Percentiles rank a stretch among this genome's conserved stretches.
phyloP scores from a whole-genome alignment of 1,284 basidiomycete species.

The Tylopilus sp. region DNA sequence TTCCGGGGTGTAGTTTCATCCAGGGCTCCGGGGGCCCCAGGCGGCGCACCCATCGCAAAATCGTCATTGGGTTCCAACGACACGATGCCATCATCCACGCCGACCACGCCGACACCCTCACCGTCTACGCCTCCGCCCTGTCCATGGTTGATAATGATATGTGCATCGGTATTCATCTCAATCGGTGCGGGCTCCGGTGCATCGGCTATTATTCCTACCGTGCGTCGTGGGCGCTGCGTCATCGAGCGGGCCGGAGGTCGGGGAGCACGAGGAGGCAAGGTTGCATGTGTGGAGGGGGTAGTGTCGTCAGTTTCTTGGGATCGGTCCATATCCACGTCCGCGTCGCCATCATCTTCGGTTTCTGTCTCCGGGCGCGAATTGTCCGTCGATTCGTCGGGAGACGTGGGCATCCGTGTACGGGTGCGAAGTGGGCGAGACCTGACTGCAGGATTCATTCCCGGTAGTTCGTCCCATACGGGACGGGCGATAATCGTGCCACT shows the following conservation, averaged over 20 bases:
- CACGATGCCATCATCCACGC: constrained; percentile 69
- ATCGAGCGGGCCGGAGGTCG: constrained; percentile 39
- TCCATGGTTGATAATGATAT: constrained; percentile 64
- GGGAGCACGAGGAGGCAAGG: constrained; percentile 41
- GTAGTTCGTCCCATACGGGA: constrained; percentile 52
- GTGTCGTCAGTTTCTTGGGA: constrained; percentile 42
- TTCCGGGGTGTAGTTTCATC: constrained; percentile 36
- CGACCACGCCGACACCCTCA: constrained; percentile 43
- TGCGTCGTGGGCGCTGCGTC: constrained; percentile 40
- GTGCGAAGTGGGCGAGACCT: constrained; percentile 34
- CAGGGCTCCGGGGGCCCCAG: constrained; percentile 75
- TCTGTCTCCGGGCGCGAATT: constrained; percentile 66
- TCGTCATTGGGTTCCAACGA: constrained; percentile 71
- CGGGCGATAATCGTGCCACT: constrained; percentile 73
- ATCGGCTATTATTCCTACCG: constrained; percentile 64
- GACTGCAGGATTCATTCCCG: constrained; percentile 22
- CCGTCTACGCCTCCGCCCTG: constrained; percentile 43
- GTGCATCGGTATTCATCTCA: constrained; percentile 52
- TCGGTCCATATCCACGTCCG: constrained; percentile 50
- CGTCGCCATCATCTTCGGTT: constrained; percentile 68
- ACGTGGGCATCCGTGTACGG: constrained; percentile 37
- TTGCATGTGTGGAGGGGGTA: constrained; percentile 26
- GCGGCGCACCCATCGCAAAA: constrained; percentile 82
- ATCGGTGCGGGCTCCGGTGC: constrained; percentile 41
- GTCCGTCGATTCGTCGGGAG: constrained; percentile 52